These are phyloP conservation scores for Pichia rugopelliculosa DNA, from an alignment of 805 yeast species.

Conservation along the genomic window DNA sequence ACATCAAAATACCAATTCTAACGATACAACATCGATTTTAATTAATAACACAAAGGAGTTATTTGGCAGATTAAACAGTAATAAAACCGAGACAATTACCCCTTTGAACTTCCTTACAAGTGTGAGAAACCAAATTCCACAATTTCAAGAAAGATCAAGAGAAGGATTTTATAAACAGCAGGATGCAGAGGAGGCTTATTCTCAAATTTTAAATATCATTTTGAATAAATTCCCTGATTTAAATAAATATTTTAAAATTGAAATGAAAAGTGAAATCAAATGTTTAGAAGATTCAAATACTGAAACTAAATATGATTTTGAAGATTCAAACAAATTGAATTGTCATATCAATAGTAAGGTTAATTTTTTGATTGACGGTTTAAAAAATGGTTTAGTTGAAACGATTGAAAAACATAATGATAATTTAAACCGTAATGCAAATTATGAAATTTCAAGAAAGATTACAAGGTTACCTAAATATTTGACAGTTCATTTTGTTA, in stretches of 20 bases:
- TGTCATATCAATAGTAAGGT: conserved; percentile 86
- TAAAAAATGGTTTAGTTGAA: conserved; percentile 67
- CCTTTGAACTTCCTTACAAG: conserved; percentile 63
- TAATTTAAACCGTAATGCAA: conserved; percentile 61
- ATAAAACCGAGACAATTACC: conserved; percentile 38
- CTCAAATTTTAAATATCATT: conserved; percentile 62
- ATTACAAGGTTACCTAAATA: conserved; percentile 80
- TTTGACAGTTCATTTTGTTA: conserved; percentile 83
- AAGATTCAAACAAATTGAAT: conserved; percentile 62
- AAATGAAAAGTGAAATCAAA: conserved; percentile 53
- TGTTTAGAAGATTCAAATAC: conserved; percentile 51
- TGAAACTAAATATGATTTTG: conserved; percentile 37
- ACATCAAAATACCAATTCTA: conserved; percentile 7
- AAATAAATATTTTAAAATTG: conserved; percentile 55
- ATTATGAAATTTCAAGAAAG: conserved; percentile 50
- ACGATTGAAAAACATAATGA: conserved; percentile 70
- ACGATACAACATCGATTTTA: conserved; percentile 22
- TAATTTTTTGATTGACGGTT: conserved; percentile 82
- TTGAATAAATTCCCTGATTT: conserved; percentile 42
- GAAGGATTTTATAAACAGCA: conserved; percentile 83
- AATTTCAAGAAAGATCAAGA: conserved; percentile 71
- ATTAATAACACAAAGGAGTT: conserved; percentile 32
- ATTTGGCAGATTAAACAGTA: conserved; percentile 37
- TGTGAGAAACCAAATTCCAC: conserved; percentile 69
- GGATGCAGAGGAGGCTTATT: conserved; percentile 95